Evolutionary conservation across 768 basidiomycete species (phyloP), one percentile per base, ranked within the genome.

Genomic region (Leccinum barrowsii): DNA sequence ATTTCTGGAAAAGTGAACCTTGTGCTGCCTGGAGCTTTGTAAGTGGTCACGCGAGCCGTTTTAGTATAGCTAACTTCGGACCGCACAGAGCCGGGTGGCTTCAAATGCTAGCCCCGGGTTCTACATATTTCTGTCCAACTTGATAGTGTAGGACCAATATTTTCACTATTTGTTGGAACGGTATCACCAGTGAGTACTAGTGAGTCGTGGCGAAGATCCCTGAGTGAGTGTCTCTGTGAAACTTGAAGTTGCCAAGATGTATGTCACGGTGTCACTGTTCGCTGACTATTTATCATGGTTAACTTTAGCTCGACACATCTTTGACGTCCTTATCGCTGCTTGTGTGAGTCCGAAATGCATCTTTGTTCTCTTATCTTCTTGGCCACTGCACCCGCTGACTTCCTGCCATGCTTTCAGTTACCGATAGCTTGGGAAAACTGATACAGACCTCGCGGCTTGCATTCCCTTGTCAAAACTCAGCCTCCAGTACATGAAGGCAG

Each of bases 351-450:
- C 42, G 5, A 24, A 54, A 54, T 54, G 22, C 28, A 32, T 12
- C 21, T n/a, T 35, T 17, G 19, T 17, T 11, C 30, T 8, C 34
- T 59, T 46, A 52, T 60, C 46, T 37, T 37, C 32, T 3, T 55
- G 54, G n/a, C 12, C 15, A 34, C 13, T 34, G 55, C 17, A 48
- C 34, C 61, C 12, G 52, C 59, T 62, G 61, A 63, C 61, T 5
- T 17, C 19, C 17, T 56, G 5, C 32, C 59, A 61, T 54, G 55
- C 52, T 47, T 54, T 52, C 30, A 4, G 37, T 47, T 7, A 24
- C 52, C 21, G 56, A 63, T 52, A 55, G 30, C 55, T 47, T 52
- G 60, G 50, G 52, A 57, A 57, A 61, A 28, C n/a, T 50, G 28
- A 46, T 15, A 10, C 21, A 19, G 30, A 19, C 17, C 47, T 46